These are phyloP conservation scores for Huntiella omanensis DNA, from an alignment of 2,329 filamentous ascomycete genomes.

Conservation along the genomic window DNA sequence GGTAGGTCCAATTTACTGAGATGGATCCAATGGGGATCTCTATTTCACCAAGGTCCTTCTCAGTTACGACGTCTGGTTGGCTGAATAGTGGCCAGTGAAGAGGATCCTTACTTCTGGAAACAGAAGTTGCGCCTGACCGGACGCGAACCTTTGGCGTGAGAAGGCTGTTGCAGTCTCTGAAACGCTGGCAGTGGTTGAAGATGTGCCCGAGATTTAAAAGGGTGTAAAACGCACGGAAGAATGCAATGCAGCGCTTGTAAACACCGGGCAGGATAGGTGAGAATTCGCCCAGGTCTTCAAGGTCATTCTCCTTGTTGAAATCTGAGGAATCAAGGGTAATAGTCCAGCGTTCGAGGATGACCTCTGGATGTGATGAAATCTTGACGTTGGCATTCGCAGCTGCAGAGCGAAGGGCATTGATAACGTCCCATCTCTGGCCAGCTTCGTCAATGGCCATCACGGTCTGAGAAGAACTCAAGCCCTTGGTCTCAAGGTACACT, in stretches of 20 bases:
- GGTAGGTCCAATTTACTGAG: constrained; percentile 63
- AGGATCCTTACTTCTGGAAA: constrained; percentile 30
- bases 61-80: constrained; percentile 45
- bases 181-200: constrained; percentile 55
- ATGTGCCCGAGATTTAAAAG: constrained; percentile 25
- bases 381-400: constrained; percentile 17
- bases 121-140: constrained; percentile 22
- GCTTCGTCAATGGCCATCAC: constrained; percentile 74
- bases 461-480: constrained; percentile 66
- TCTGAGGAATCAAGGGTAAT: constrained; percentile 24
- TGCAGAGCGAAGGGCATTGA: constrained; percentile 57
- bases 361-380: constrained; percentile 40
- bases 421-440: constrained; percentile 83
- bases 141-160: constrained; percentile 70
- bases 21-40: constrained; percentile 76
- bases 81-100: constrained; percentile 54
- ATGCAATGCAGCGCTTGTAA: constrained; percentile 93
- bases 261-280: constrained; percentile 52
- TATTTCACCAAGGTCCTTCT: constrained; percentile 64
- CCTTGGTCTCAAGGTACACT: constrained; percentile 65
- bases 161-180: constrained; percentile 13
- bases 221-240: constrained; percentile 72
- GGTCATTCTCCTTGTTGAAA: background rate
- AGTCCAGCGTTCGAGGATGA: constrained; percentile 81
- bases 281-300: constrained; percentile 18